Evolutionary conservation across 2,329 filamentous ascomycete genomes (phyloP), one percentile per base, ranked within the genome.

Genomic region (Fusarium staphyleae): DNA sequence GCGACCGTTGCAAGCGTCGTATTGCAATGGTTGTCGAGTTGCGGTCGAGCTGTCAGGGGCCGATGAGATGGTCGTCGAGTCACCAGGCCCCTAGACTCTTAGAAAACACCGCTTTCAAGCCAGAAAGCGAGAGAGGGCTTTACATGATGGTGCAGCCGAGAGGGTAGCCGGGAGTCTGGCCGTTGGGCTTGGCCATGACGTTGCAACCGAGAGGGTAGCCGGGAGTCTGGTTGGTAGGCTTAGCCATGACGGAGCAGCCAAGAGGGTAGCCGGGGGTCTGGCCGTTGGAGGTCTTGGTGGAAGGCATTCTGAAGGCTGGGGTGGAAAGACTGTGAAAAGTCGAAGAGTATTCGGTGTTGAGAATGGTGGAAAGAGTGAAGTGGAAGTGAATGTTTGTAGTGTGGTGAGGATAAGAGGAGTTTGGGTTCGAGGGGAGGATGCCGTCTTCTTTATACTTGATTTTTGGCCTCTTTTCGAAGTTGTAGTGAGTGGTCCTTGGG

Each of bases 71-170:
- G 19, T 42, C 29, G 29, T 42, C n/a, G 16, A 34, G 13, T 29
- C 15, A 34, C 37, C 46, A 34, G 45, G 19, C 24, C 29, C 22
- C 7, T 5, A 5, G 15, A 13, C 18, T n/a, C 11, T 26, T 9
- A 24, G 16, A 33, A 43, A 37, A 34, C 34, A 16, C 44, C 34
- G 42, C 42, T 44, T 33, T 35, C 49, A 55, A 36, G 30, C 28
- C 42, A 33, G 35, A 30, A 7, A 30, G 6, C n/a, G n/a, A 30
- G 43, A 28, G 26, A 29, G 11, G 34, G 42, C 12, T 65, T 70
- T 72, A 75, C 72, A 74, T 74, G 64, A 74, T 48, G 24, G 55
- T 63, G 59, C 72, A 74, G 47, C 69, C 67, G 18, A 70, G 58
- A 34, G 62, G 66, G 51, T 67, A 68, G 52, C 63, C 62, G 14